These are phyloP conservation scores for Oryza meyeriana DNA, from an alignment of 176 grass and related monocot species.

Conservation along the genomic window DNA sequence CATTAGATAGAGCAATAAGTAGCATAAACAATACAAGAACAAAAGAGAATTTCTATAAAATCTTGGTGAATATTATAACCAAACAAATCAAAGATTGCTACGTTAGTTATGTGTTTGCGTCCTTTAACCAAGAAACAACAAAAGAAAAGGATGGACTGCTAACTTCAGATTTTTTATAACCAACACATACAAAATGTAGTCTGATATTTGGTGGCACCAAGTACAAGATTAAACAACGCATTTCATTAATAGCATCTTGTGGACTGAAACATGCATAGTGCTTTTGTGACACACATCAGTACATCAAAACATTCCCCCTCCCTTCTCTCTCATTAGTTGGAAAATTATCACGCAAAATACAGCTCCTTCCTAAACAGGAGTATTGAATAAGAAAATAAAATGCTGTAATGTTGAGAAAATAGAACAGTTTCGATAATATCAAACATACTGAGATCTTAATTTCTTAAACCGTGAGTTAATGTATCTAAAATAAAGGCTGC, in stretches of 20 bases:
- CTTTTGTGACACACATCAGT: constrained; percentile 12
- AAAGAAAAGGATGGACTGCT: neutral
- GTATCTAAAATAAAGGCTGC: constrained; percentile 4
- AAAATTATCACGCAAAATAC: neutral
- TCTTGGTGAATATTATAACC: constrained; percentile 1
- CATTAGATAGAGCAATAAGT: constrained; percentile 5
- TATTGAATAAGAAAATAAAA: constrained; percentile 7
- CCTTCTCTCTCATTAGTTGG: neutral
- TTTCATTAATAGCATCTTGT: neutral
- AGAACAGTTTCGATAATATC: neutral
- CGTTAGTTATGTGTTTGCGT: neutral
- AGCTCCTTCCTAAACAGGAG: neutral
- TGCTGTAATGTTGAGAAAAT: neutral
- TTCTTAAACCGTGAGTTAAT: constrained; percentile 22
- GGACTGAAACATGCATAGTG: neutral
- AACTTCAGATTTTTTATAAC: neutral
- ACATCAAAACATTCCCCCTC: neutral
- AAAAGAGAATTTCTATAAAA: neutral
- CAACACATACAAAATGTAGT: neutral
- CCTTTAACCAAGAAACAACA: neutral
- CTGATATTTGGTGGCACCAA: neutral
- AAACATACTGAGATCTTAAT: neutral
- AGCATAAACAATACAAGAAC: neutral
- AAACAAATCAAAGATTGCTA: constrained; percentile 15
- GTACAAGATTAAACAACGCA: constrained; percentile 2